Evolutionary conservation across 2,329 filamentous ascomycete species (phyloP).

Genomic region (Boeremia exigua): DNA sequence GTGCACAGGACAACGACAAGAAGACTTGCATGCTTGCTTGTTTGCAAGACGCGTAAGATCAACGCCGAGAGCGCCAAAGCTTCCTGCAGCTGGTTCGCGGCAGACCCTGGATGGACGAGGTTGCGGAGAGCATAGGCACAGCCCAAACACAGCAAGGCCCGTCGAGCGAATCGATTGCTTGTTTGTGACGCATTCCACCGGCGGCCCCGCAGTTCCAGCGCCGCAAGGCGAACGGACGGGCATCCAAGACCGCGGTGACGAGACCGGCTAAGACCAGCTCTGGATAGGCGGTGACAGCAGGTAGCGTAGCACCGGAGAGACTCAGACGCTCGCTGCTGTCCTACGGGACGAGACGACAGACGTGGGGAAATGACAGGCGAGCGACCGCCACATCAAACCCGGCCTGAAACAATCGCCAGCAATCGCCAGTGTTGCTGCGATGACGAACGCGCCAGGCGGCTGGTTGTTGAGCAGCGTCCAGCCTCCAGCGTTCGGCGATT

Average conservation of each 20-base stretch:
- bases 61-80: neutral
- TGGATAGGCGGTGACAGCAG: constrained; percentile 10
- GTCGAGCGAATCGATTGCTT: constrained; percentile 12
- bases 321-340: neutral
- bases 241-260: neutral
- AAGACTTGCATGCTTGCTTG: too few species aligned
- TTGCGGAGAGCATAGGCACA: constrained; percentile 10
- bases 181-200: constrained; percentile 15
- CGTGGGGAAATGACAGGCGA: constrained; percentile 19
- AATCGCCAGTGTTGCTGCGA: constrained; percentile 2
- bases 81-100: constrained; percentile 3
- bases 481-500: constrained; percentile 4
- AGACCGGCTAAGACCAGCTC: neutral
- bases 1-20: too few species aligned
- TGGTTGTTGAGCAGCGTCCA: neutral
- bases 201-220: constrained; percentile 18
- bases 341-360: constrained; percentile 3
- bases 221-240: constrained; percentile 1
- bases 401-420: constrained; percentile 11
- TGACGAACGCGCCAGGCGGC: constrained; percentile 14
- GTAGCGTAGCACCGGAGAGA: neutral
- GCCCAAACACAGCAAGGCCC: constrained; percentile 4
- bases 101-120: neutral
- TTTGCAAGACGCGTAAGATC: neutral
- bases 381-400: constrained; percentile 2